Conservation (phyloP, 225 moss, liverwort and hornwort genomes). For the Asterella californica region DNA sequence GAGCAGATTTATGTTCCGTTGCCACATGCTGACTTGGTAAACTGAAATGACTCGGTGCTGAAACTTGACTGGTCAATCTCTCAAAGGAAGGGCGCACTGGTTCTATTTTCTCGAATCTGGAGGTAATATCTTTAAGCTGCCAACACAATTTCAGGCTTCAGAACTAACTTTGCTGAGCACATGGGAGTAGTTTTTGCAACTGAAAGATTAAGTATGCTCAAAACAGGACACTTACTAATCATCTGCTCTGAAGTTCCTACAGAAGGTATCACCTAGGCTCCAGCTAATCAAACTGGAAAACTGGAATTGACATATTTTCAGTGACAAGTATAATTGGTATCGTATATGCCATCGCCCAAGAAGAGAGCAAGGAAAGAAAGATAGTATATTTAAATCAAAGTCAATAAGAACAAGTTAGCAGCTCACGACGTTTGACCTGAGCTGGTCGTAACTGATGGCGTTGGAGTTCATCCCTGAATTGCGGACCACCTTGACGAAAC, state of each 20-base stretch:
- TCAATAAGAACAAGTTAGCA: neutral
- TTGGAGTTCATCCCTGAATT: constrained; percentile 82
- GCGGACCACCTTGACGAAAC: constrained; percentile 90
- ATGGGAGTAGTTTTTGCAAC: neutral
- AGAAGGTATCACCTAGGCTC: neutral
- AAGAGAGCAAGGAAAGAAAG: neutral
- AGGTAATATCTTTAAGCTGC: constrained; percentile 77
- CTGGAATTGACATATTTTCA: neutral
- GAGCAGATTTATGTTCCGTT: constrained; percentile 49
- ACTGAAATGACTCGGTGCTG: constrained; percentile 38
- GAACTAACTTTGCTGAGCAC: neutral
- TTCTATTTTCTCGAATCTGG: constrained; percentile 86
- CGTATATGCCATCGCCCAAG: neutral
- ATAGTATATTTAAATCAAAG: neutral
- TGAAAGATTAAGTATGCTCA: neutral
- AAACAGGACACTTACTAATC: neutral
- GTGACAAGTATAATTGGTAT: neutral
- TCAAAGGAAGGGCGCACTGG: constrained; percentile 57
- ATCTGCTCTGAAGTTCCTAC: neutral
- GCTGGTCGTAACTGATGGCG: constrained; percentile 78
- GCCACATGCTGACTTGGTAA: constrained; percentile 38
- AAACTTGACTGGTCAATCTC: constrained; percentile 45
- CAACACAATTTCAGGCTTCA: neutral
- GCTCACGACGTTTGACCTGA: constrained; percentile 39
- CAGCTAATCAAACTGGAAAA: neutral